phyloP scores from a whole-genome alignment of 1,139 yeast species.

The Dujonia santamariae region DNA sequence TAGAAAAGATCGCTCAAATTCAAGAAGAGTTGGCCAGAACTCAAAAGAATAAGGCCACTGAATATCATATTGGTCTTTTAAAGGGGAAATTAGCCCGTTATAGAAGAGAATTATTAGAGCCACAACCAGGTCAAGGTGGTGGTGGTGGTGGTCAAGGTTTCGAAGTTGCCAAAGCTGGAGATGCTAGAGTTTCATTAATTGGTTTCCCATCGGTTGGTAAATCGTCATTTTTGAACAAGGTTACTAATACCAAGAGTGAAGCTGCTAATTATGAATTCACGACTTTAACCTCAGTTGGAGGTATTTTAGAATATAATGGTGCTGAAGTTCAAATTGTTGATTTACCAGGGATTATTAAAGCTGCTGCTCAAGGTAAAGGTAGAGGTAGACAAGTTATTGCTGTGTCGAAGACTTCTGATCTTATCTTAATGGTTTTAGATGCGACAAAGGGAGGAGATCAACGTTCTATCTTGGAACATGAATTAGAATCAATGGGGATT shows the following conservation, averaged over 20 bases:
- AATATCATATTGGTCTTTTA: conserved; percentile 88
- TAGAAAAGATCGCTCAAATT: conserved; percentile 82
- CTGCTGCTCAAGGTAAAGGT: conserved; percentile 97
- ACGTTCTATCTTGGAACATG: conserved; percentile 79
- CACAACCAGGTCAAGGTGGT: conserved; percentile 69
- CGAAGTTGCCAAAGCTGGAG: conserved; percentile 94
- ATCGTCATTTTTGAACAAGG: conserved; percentile 80
- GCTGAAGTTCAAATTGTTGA: conserved; percentile 96
- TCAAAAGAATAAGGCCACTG: conserved; percentile 97
- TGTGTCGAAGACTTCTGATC: conserved; percentile 91
- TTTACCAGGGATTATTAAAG: conserved; percentile 94
- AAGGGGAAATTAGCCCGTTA: conserved; percentile 95
- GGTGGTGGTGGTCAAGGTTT: conserved; percentile 84
- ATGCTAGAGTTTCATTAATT: conserved; percentile 90
- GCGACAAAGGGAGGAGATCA: conserved; percentile 94
- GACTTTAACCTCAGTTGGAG: conserved; percentile 94
- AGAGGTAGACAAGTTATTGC: conserved; percentile 97
- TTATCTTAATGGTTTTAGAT: conserved; percentile 89
- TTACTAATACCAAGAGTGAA: conserved; percentile 91
- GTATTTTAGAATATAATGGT: conserved; percentile 89
- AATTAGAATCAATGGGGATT: conserved; percentile 91
- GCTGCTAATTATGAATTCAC: conserved; percentile 96
- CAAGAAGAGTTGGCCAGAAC: conserved; percentile 93
- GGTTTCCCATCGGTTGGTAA: conserved; percentile 99
- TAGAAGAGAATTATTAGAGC: conserved; percentile 87